Evolutionary conservation across 148 eudicot genomes (phyloP), one percentile per base, ranked within the genome.

Genomic region (Fagopyrum tataricum): DNA sequence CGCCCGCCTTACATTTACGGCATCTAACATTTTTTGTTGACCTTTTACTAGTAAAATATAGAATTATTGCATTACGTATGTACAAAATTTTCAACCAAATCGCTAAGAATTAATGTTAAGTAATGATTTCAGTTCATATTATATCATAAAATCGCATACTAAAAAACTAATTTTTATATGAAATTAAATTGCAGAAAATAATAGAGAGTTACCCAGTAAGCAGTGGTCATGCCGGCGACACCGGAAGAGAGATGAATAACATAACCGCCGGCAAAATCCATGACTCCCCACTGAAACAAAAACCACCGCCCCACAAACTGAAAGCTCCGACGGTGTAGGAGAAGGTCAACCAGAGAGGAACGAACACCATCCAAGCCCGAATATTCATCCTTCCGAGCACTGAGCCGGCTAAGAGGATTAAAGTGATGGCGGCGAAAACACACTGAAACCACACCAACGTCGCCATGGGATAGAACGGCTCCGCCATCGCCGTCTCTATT

Each of bases 351-450:
- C 91, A 89, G 8, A 89, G 76, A 0, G 94, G 91, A 77, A 89
- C 94, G 12, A 89, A 89, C 84, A 81, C 72, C 89, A 89, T 89
- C 94, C 93, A 89, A 0, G 94, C 91, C 76, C 79, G 81, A n/a
- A 87, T 84, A 68, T 87, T 89, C 94, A 87, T 87, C 79, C 91
- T 59, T 21, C 89, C 93, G 4, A 90, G 66, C 67, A 90, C 31
- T 12, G 95, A 86, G 10, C 95, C 91, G 0, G 86, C 91, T 70
- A 90, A n/a, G 69, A 90, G 24, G 20, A 90, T 79, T 24, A 86
- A 9, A 3, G 91, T 83, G 39, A 90, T 83, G 0, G 81, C 88
- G 0, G 95, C 95, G 41, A 90, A 90, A 13, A 80, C 85, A 51
- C 84, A 82, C 75, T 90, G 95, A 37, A 84, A 90, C 87, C 87